Conservation (phyloP, 2,329 filamentous ascomycete species). For the Elsinoe batatas region DNA sequence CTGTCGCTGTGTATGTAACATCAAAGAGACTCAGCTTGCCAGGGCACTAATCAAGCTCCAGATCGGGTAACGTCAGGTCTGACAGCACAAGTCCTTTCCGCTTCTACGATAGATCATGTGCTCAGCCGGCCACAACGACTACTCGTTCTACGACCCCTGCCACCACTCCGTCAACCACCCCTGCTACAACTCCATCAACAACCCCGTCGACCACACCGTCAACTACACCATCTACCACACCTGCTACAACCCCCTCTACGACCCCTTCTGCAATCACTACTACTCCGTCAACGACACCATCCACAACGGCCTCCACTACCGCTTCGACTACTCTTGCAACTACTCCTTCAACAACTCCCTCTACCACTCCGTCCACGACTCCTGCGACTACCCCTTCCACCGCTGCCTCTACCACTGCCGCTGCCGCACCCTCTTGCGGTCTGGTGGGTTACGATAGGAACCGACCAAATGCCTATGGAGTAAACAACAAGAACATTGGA, state of each 20-base stretch:
- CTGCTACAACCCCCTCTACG: not conserved
- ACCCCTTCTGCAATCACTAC: not conserved
- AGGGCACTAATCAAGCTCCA: not conserved
- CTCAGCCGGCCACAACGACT: not conserved
- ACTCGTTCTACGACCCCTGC: not conserved
- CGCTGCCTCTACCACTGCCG: not conserved
- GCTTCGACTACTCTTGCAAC: not conserved
- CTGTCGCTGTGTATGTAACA: not conserved
- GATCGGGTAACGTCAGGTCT: not conserved
- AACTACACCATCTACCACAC: not conserved
- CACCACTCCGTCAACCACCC: not conserved
- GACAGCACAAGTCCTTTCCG: not conserved
- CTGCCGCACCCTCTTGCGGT: not conserved
- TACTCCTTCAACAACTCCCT: not conserved
- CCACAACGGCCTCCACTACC: not conserved
- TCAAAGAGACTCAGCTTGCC: not conserved
- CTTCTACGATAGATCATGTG: not conserved
- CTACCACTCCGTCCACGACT: not conserved
- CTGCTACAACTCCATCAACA: not conserved
- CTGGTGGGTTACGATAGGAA: not conserved
- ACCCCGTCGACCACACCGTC: not conserved
- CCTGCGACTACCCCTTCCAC: not conserved
- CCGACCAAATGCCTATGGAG: not conserved
- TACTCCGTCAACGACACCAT: not conserved
- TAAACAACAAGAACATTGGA: not conserved